These are phyloP conservation scores for Globisporangium nodosum DNA, from an alignment of 352 stramenopile species.

Conservation along the genomic window DNA sequence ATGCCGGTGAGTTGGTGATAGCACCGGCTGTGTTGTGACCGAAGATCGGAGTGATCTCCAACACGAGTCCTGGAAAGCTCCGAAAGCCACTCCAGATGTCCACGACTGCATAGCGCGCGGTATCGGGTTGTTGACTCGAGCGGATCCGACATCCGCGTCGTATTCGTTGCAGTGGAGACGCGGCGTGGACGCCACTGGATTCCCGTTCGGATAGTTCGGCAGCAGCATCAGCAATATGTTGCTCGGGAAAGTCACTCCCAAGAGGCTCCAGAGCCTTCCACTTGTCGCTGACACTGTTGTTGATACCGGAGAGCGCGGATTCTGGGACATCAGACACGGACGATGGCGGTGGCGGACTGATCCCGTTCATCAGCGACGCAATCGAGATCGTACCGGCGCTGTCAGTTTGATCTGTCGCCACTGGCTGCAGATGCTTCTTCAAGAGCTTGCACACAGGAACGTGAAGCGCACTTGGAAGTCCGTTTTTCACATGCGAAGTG, in stretches of 20 bases:
- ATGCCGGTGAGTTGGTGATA: too few relatives aligned
- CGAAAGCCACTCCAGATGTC: conserved; percentile 5
- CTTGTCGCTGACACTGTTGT: not conserved
- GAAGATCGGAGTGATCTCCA: not conserved
- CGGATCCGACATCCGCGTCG: not conserved
- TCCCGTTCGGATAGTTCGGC: not conserved
- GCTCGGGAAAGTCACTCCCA: not conserved
- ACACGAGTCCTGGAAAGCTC: conserved; percentile 1
- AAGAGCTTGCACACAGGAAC: conserved; percentile 20
- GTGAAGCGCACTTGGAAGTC: conserved; percentile 20
- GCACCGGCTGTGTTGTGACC: too few relatives aligned
- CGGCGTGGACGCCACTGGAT: too few relatives aligned
- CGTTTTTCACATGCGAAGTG: conserved; percentile 21
- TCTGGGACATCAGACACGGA: too few relatives aligned
- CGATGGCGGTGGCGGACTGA: not conserved
- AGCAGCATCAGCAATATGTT: not conserved
- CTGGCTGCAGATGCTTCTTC: conserved; percentile 20
- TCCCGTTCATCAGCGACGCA: not conserved
- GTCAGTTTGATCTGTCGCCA: not conserved
- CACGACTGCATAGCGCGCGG: not conserved
- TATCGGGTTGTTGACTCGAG: not conserved
- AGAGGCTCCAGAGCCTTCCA: not conserved
- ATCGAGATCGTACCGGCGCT: conserved; percentile 4
- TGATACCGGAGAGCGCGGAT: not conserved
- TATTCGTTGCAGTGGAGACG: not conserved